Evolutionary conservation across 441 rosid genomes (phyloP), one percentile per base, ranked within the genome.

Genomic region (Omphalea diandra): DNA sequence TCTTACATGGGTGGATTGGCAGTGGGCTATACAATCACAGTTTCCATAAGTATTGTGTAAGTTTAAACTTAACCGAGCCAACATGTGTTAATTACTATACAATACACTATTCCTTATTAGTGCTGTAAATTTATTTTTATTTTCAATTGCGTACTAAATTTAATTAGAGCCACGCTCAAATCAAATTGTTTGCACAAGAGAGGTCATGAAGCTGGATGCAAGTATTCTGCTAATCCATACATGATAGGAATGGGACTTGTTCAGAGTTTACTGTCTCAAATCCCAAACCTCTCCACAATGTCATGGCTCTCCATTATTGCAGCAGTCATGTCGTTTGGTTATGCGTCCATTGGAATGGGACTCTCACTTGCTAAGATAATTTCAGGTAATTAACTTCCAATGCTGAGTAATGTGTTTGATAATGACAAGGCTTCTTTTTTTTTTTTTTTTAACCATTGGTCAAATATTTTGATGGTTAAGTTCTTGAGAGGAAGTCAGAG

Each of bases 321-420:
- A 8, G 76, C 84, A 18, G 32, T 70, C 69, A 75, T 80, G 86
- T 83, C 86, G 4, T 78, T 74, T 68, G 58, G 72, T 8, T 73
- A 83, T 67, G 73, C 82, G 3, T 73, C 74, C 26, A 80, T 75
- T 49, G 86, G 82, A 49, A 70, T 73, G 17, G 86, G 83, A 32
- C 72, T 80, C 0, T 61, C 80, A 14, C n/a, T 77, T 35, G 79
- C 83, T 12, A 80, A 60, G 55, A 47, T 83, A 53, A 54, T 58
- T 27, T 67, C 71, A 26, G 83, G 78, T 75, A 52, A 50, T 43
- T 50, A 36, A 36, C 24, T 41, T 24, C 3, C n/a, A 18, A 7
- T 56, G 29, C 15, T 43, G 6, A 12, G 1, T 3, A 47, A 47
- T 47, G n/a, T n/a, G n/a, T n/a, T n/a, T n/a, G n/a, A n/a, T n/a